A percentile compares a stretch with the other conserved stretches of the same genome.
phyloP scores from a whole-genome alignment of 768 basidiomycete species.

The Crassisporium funariophilum region DNA sequence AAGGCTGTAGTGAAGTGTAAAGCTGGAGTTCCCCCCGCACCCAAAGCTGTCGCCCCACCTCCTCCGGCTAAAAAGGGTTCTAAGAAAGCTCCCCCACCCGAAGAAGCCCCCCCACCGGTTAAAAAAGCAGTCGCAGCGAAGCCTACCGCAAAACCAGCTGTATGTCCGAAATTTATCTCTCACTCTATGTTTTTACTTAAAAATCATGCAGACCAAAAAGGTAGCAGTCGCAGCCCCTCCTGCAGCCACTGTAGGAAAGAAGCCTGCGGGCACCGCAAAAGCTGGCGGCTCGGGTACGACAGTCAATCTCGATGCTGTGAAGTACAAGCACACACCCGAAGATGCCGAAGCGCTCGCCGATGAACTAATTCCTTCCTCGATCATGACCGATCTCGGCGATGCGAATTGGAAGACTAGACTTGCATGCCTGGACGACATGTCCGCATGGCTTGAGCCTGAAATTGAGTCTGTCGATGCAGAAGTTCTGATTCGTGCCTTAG shows the following conservation, averaged over 20 bases:
- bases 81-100: constrained; percentile 21
- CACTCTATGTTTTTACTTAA: constrained; percentile 6
- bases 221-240: constrained; percentile 32
- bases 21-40: constrained; percentile 54
- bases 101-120: constrained; percentile 34
- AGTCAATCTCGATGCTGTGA: constrained; percentile 77
- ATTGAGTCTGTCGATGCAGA: constrained; percentile 78
- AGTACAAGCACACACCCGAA: constrained; percentile 89
- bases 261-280: constrained; percentile 43
- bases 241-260: constrained; percentile 44
- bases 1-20: constrained; percentile 93
- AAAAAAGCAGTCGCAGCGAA: constrained; percentile 53
- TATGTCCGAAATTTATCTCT: constrained; percentile 32
- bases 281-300: constrained; percentile 48
- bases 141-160: constrained; percentile 51
- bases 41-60: constrained; percentile 55
- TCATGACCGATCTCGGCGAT: constrained; percentile 78
- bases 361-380: constrained; percentile 68
- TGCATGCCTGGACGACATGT: constrained; percentile 85
- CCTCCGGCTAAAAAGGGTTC: constrained; percentile 27
- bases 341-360: constrained; percentile 84
- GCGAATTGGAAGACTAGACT: constrained; percentile 92
- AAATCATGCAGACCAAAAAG: constrained; percentile 54
- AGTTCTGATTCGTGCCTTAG: constrained; percentile 82
- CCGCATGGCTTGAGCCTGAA: constrained; percentile 74